Evolutionary conservation across 768 basidiomycete species (phyloP).

Genomic region (Macrolepiota albuminosa): DNA sequence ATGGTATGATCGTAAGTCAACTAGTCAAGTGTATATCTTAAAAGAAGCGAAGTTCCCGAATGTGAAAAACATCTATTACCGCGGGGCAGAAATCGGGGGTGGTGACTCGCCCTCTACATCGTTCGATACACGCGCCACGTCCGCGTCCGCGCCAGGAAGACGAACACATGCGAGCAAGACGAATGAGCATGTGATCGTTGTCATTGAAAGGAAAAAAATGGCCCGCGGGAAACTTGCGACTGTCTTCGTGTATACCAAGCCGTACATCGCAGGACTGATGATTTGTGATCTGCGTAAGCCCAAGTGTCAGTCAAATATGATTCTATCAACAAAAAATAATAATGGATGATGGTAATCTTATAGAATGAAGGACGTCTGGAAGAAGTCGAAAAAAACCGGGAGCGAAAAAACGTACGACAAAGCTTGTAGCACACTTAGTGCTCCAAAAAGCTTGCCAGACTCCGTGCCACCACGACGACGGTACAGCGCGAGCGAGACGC

Average conservation of each 20-base stretch:
- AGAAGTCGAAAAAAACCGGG: background rate
- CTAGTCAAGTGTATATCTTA: background rate
- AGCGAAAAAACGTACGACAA: conserved; percentile 39
- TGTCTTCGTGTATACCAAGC: conserved; percentile 64
- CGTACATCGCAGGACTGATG: conserved; percentile 69
- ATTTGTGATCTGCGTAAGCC: conserved; percentile 50
- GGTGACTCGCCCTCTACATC: background rate
- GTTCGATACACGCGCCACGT: background rate
- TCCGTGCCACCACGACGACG: conserved; percentile 51
- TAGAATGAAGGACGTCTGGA: background rate
- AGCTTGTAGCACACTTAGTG: conserved; percentile 68
- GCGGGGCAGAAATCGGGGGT: background rate
- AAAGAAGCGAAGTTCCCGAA: background rate
- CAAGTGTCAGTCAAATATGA: background rate
- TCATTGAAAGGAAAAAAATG: conserved; percentile 58
- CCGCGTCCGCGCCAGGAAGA: conserved; percentile 18
- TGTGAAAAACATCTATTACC: background rate
- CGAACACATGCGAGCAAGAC: conserved; percentile 44
- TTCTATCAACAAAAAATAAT: background rate
- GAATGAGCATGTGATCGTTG: conserved; percentile 36
- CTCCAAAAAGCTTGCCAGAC: conserved; percentile 75
- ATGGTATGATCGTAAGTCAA: background rate
- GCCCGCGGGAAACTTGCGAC: conserved; percentile 65
- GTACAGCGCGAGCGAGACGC: conserved; percentile 68
- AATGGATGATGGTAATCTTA: background rate